Conservation (phyloP, 495 filamentous ascomycete genomes). For the Ramalina intermedia region DNA sequence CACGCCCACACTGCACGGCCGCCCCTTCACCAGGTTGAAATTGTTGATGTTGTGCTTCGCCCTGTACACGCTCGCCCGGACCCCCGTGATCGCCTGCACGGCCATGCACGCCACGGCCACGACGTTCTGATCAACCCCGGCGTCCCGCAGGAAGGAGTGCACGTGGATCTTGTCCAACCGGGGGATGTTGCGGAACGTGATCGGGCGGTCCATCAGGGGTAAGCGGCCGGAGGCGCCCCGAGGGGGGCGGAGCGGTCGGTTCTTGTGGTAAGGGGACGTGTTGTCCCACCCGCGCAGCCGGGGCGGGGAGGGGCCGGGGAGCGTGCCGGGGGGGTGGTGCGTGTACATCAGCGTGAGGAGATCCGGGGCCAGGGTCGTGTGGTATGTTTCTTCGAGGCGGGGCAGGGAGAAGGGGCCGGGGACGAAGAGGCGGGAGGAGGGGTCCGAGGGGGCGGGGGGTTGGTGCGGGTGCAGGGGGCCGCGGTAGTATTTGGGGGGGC, state of each 20-base stretch:
- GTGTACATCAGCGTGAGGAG: slow-evolving; percentile 78
- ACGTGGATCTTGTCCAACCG: slow-evolving; percentile 67
- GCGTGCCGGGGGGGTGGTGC: slow-evolving; percentile 64
- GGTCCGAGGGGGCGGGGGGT: slow-evolving; percentile 67
- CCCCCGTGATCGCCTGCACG: slow-evolving; percentile 72
- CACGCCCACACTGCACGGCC: slow-evolving; percentile 50
- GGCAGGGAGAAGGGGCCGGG: slow-evolving; percentile 87
- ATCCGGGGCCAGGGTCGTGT: slow-evolving; percentile 75
- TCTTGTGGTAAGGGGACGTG: slow-evolving; percentile 83
- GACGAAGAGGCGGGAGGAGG: slow-evolving; percentile 73
- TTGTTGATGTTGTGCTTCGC: slow-evolving; percentile 50
- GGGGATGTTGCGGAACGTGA: slow-evolving; percentile 77
- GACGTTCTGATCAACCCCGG: slow-evolving; percentile 39
- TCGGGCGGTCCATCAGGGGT: slow-evolving; percentile 56
- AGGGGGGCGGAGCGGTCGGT: slow-evolving; percentile 69
- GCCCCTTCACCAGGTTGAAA: slow-evolving; percentile 43
- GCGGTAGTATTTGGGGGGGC: slow-evolving; percentile 82
- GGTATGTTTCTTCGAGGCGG: slow-evolving; percentile 79
- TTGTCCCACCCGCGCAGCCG: slow-evolving; percentile 81
- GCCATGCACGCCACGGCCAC: slow-evolving; percentile 71
- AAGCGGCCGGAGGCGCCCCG: slow-evolving; percentile 48
- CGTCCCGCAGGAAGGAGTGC: slow-evolving; percentile 50
- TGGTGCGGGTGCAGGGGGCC: slow-evolving; percentile 88
- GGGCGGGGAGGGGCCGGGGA: slow-evolving; percentile 40
- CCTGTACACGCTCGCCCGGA: slow-evolving; percentile 52